phyloP scores from a whole-genome alignment of 169 alveolate species.

The Plasmodium ovale region DNA sequence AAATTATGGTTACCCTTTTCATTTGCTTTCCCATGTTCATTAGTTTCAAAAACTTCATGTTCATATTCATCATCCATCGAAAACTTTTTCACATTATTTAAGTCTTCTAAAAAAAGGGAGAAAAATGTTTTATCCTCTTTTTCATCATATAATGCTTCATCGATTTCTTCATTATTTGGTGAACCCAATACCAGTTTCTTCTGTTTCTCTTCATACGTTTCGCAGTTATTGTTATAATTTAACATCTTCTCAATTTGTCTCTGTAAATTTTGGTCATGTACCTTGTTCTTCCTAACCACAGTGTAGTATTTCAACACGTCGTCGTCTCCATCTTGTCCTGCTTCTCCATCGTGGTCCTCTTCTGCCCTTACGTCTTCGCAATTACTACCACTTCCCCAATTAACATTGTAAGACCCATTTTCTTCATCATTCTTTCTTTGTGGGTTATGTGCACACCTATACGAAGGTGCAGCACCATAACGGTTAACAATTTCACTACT shows the following conservation, averaged over 20 bases:
- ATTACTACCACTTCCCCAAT: neutral
- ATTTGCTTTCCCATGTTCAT: neutral
- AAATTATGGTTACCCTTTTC: neutral
- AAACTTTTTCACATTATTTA: slow-evolving; percentile 21
- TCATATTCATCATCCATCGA: neutral
- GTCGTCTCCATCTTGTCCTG: slow-evolving; percentile 12
- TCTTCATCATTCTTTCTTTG: neutral
- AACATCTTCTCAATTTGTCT: slow-evolving; percentile 44
- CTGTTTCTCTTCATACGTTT: slow-evolving; percentile 54
- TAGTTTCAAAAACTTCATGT: neutral
- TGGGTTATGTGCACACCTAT: neutral
- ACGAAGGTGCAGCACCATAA: no score
- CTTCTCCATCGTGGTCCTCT: neutral
- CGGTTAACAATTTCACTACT: no score
- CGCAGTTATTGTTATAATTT: slow-evolving; percentile 23
- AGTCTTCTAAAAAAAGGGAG: slow-evolving; percentile 17
- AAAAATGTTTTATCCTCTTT: neutral
- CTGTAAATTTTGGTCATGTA: slow-evolving; percentile 27
- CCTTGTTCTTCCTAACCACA: slow-evolving; percentile 34
- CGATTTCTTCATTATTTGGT: slow-evolving; percentile 43
- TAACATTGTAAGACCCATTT: neutral
- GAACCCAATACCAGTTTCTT: slow-evolving; percentile 21
- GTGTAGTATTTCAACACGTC: slow-evolving; percentile 65
- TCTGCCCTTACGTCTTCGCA: neutral
- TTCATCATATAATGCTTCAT: neutral